Evolutionary conservation across 225 moss, liverwort and hornwort genomes (phyloP).

Genomic region (Asterella californica): DNA sequence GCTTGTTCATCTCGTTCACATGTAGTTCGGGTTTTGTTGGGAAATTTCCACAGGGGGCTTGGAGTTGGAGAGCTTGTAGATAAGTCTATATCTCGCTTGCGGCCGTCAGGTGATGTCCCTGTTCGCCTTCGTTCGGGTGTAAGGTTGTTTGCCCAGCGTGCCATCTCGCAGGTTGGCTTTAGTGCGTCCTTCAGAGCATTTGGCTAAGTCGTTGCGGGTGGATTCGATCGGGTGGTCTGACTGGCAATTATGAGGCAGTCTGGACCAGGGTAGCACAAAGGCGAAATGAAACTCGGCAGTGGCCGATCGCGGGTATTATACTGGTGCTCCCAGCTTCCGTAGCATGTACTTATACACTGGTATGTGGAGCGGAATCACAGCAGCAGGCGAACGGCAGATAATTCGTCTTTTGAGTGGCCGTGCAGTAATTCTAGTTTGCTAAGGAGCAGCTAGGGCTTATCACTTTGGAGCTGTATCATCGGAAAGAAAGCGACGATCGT

Average conservation of each 20-base stretch:
- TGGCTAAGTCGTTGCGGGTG: neutral
- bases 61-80: neutral
- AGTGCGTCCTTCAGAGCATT: neutral
- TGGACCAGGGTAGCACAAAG: neutral
- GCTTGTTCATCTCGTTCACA: neutral
- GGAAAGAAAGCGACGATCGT: neutral
- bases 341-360: neutral
- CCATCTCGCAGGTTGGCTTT: neutral
- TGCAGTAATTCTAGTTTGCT: neutral
- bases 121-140: neutral
- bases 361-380: neutral
- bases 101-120: neutral
- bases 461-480: neutral
- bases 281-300: neutral
- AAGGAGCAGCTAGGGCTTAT: neutral
- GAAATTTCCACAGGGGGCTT: neutral
- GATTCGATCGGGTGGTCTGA: constrained; percentile 3
- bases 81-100: neutral
- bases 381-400: neutral
- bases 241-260: neutral
- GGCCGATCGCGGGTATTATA: neutral
- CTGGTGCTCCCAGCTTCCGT: neutral
- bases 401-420: neutral
- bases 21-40: neutral
- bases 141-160: neutral